These are phyloP conservation scores for Iberis amara DNA, from an alignment of 441 rosid genomes.

Conservation along the genomic window DNA sequence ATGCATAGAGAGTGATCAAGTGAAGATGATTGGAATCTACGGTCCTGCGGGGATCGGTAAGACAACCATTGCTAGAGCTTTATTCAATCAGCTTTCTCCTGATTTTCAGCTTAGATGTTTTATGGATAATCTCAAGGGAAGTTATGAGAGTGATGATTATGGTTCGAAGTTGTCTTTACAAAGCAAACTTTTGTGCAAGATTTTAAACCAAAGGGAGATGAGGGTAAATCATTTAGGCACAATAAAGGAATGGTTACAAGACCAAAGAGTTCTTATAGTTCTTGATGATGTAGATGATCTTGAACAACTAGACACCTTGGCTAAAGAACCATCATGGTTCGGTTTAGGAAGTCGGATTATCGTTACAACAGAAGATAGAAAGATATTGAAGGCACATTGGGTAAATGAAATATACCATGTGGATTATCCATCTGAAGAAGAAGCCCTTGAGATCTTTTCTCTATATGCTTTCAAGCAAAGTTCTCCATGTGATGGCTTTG, in stretches of 20 bases:
- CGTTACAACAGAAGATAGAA: conserved; percentile 18
- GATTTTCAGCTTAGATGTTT: conserved; percentile 11
- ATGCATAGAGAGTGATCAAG: too few species aligned
- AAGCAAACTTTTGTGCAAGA: too few species aligned
- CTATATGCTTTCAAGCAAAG: conserved; percentile 39
- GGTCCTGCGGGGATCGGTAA: conserved; percentile 22
- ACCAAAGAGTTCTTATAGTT: conserved; percentile 20
- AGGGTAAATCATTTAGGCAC: conserved; percentile 22
- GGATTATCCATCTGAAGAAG: neutral
- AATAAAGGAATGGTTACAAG: conserved; percentile 7
- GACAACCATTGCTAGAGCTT: conserved; percentile 17
- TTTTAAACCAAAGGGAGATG: conserved; percentile 22
- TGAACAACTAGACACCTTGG: conserved; percentile 22
- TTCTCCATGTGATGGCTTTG: conserved; percentile 33
- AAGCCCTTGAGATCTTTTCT: conserved; percentile 35
- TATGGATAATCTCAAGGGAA: conserved; percentile 28
- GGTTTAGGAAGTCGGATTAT: conserved; percentile 27
- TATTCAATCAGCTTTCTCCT: neutral
- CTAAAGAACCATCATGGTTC: conserved; percentile 9
- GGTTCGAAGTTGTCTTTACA: conserved; percentile 20
- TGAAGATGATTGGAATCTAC: conserved; percentile 18
- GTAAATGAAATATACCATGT: conserved; percentile 3
- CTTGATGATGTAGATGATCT: conserved; percentile 21
- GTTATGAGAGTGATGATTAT: too few species aligned
- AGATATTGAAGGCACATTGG: neutral